Conservation (phyloP, 2,329 filamentous ascomycete genomes). For the Hypoxylon sp. region DNA sequence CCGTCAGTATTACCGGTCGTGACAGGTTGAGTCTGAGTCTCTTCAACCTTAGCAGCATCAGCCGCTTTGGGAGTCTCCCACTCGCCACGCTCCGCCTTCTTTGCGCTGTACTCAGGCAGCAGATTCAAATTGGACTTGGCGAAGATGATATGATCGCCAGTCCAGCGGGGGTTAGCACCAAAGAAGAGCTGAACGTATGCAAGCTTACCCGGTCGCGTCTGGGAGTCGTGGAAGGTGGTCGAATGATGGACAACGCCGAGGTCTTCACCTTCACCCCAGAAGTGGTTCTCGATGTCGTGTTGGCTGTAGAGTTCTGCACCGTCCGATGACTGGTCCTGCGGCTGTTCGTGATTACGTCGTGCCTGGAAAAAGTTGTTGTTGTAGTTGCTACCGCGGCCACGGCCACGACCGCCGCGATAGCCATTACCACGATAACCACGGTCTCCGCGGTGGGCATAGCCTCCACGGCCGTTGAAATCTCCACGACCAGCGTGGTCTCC, state of each 20-base stretch:
- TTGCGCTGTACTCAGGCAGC: constrained; percentile 45
- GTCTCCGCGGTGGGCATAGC: constrained; percentile 18
- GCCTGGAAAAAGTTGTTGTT: constrained; percentile 26
- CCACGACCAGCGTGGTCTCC: background rate
- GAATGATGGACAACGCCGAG: background rate
- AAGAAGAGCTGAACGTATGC: constrained; percentile 44
- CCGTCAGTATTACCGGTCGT: background rate
- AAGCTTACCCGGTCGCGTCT: constrained; percentile 36
- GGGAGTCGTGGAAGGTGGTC: constrained; percentile 45
- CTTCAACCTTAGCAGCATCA: background rate
- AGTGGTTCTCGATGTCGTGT: constrained; percentile 41
- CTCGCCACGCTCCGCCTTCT: constrained; percentile 43
- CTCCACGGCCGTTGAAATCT: background rate
- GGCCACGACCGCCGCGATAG: constrained; percentile 1
- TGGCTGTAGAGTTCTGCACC: constrained; percentile 32
- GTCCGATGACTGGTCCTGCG: constrained; percentile 22
- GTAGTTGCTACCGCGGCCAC: constrained; percentile 7
- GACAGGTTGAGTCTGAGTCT: background rate
- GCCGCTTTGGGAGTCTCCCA: constrained; percentile 33
- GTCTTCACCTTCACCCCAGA: constrained; percentile 19
- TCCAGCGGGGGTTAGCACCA: constrained; percentile 46
- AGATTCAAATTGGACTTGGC: constrained; percentile 44
- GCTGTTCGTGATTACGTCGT: constrained; percentile 19
- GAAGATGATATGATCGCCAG: constrained; percentile 44
- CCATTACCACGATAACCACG: constrained; percentile 9